Evolutionary conservation across 164 flowering plant species (phyloP), one percentile per base, ranked within the genome.

Genomic region (Aristolochia californica): DNA sequence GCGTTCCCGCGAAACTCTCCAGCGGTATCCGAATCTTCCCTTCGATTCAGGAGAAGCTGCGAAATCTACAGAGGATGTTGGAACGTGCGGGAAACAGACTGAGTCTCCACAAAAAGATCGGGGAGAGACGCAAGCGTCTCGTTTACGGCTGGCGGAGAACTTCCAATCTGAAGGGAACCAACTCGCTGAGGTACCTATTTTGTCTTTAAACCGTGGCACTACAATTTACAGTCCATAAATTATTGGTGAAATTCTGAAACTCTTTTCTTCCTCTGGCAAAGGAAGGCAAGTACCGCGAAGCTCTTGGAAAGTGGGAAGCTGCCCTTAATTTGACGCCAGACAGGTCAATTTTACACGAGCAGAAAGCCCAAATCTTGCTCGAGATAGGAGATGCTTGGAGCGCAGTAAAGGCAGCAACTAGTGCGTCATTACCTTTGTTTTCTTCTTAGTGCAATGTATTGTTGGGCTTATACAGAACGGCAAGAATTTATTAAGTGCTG

Each of bases 301-400:
- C 95, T 43, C 83, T 90, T 53, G 85, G 84, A 51, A 90, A 85
- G 70, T 90, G 97, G 97, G 95, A 90, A 72, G 67, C 88, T 67
- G 87, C 97, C 45, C 80, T 90, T 61, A 82, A 75, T 44, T 70
- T 90, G 74, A 65, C 62, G 74, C 97, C 97, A 24, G 86, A 81
- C 53, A 74, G 56, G 61, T 83, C 93, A 49, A 72, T 78, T 55
- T 54, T 90, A 53, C 91, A 90, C 64, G 97, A 90, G 65, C 95
- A 90, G 57, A 90, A 90, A 75, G 97, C 97, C 44, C 97, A 90
- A 72, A 77, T 85, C 64, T 72, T 90, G 45, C 89, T 90, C 59
- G 97, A 90, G 74, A 62, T 87, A 51, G 97, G 91, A 56, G 89
- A 90, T 64, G 74, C 91, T 48, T 90, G 95, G 93, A 77, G 68